A percentile compares a stretch with the other conserved stretches of the same genome.
Conservation (phyloP, 306 rosid genomes). For the Trifolium pratense region DNA sequence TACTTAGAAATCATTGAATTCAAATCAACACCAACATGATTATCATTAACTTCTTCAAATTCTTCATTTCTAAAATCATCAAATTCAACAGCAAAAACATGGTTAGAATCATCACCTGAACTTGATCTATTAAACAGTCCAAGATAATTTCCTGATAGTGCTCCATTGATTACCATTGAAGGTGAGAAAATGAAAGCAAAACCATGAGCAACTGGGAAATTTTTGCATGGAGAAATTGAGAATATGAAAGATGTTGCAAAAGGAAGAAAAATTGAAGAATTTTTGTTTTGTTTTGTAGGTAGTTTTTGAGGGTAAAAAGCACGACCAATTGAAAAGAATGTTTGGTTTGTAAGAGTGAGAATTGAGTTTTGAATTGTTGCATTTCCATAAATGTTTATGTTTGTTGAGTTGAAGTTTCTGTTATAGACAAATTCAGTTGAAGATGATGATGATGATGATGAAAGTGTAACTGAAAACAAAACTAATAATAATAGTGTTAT, state of each 20-base stretch:
- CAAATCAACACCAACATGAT: conserved; percentile 67
- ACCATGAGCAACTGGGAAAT: conserved; percentile 59
- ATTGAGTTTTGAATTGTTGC: conserved; percentile 56
- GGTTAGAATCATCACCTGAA: conserved; percentile 52
- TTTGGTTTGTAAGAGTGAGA: conserved; percentile 56
- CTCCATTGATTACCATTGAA: conserved; percentile 42
- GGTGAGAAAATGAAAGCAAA: conserved; percentile 60
- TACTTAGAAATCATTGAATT: conserved; percentile 56
- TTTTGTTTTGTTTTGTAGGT: conserved; percentile 38
- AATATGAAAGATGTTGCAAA: conserved; percentile 71
- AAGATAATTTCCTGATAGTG: conserved; percentile 54
- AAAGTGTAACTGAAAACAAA: not conserved
- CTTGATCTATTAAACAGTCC: conserved; percentile 62
- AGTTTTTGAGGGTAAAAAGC: conserved; percentile 62
- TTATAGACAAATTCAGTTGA: conserved; percentile 66
- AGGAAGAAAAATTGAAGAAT: conserved; percentile 46
- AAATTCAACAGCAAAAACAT: conserved; percentile 61
- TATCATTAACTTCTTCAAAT: conserved; percentile 59
- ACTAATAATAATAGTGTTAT: conserved; percentile 14
- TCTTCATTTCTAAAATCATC: conserved; percentile 69
- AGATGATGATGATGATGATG: not conserved
- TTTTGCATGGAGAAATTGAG: conserved; percentile 56
- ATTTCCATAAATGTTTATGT: conserved; percentile 52
- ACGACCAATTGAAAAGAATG: conserved; percentile 63
- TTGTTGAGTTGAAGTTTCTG: conserved; percentile 64